phyloP scores from a whole-genome alignment of 164 flowering plant genomes.

The Platanus orientalis region DNA sequence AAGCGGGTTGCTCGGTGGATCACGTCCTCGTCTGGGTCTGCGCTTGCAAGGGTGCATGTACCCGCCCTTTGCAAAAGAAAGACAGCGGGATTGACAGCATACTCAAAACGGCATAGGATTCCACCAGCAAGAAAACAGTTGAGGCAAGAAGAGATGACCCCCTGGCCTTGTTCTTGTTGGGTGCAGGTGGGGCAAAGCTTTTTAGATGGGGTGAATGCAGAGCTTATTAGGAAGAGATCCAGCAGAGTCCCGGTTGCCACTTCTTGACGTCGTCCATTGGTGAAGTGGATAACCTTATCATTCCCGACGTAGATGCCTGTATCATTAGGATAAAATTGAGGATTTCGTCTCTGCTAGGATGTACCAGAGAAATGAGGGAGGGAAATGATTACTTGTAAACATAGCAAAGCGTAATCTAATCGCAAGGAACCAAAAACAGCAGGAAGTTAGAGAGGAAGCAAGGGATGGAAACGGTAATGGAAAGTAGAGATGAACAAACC shows the following conservation, averaged over 20 bases:
- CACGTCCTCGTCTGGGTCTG: constrained; percentile 31
- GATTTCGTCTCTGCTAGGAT: not conserved
- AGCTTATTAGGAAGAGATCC: constrained; percentile 53
- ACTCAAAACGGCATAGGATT: constrained; percentile 33
- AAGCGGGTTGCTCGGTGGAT: constrained; percentile 35
- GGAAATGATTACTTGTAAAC: not conserved
- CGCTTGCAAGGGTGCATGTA: constrained; percentile 40
- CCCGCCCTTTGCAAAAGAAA: constrained; percentile 43
- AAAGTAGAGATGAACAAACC: not conserved
- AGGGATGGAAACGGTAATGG: no score
- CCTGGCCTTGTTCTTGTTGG: constrained; percentile 37
- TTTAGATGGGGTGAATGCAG: constrained; percentile 26
- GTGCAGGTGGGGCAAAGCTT: constrained; percentile 36
- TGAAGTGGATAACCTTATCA: constrained; percentile 79
- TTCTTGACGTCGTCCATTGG: constrained; percentile 74
- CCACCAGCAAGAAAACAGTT: constrained; percentile 42
- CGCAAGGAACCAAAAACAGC: no score
- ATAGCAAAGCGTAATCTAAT: not conserved
- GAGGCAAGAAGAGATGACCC: constrained; percentile 39
- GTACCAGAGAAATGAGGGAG: not conserved
- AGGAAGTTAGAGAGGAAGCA: no score
- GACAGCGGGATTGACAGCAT: constrained; percentile 27
- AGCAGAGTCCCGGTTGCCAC: constrained; percentile 83
- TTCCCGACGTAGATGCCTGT: constrained; percentile 80
- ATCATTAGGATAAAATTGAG: not conserved